Percentiles rank a stretch among this genome's conserved stretches.
Evolutionary conservation across 257 asterid genomes (phyloP).

Genomic region (Solanum chmielewskii): DNA sequence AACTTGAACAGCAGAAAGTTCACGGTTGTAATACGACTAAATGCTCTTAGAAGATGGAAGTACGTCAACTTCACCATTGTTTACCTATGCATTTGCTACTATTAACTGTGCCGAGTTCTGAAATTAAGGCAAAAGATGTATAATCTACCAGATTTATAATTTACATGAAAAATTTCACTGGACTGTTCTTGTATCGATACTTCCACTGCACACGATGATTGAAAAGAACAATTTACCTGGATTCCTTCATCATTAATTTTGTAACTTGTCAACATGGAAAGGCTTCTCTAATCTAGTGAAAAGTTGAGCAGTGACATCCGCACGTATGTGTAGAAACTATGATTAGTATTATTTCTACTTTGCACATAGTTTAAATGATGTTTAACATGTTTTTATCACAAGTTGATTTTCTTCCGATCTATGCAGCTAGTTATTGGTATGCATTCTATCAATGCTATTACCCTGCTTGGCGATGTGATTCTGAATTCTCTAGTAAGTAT

Average conservation of each 20-base stretch:
- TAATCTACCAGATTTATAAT: background rate
- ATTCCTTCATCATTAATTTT: background rate
- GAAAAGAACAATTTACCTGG: background rate
- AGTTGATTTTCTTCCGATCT: background rate
- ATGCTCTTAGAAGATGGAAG: background rate
- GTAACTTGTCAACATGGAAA: background rate
- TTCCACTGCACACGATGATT: background rate
- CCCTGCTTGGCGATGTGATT: slow-evolving; percentile 56
- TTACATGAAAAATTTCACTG: background rate
- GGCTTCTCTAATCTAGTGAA: background rate
- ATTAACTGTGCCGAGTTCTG: background rate
- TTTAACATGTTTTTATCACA: background rate
- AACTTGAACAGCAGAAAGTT: background rate
- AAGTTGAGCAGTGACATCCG: background rate
- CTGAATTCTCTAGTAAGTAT: slow-evolving; percentile 51
- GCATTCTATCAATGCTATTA: slow-evolving; percentile 67
- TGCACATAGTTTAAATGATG: background rate
- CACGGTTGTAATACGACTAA: background rate
- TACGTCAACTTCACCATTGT: background rate
- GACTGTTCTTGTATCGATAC: background rate
- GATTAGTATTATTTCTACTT: background rate
- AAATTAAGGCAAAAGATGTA: background rate
- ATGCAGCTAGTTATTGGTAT: slow-evolving; percentile 48
- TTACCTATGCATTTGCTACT: background rate
- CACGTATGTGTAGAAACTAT: background rate